A percentile compares a stretch with the other conserved stretches of the same genome.
phyloP scores from a whole-genome alignment of 1,139 yeast species.

The Petasospora fabianii region DNA sequence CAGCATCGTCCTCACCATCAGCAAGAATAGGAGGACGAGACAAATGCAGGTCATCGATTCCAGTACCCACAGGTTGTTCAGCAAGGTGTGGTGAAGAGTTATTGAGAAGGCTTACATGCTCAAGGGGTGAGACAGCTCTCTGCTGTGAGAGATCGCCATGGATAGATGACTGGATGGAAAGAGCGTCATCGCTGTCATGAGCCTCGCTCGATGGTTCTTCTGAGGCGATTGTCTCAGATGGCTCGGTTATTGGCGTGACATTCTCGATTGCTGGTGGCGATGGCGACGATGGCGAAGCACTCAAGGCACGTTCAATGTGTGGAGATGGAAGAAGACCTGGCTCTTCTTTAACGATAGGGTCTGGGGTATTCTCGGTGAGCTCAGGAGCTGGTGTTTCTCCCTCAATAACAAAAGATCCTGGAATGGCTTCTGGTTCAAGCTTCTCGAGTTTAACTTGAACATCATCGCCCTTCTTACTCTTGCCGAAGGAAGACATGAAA shows the following conservation, averaged over 20 bases:
- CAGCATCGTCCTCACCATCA: conserved; percentile 7
- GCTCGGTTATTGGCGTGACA: no score
- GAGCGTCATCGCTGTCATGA: conserved; percentile 2
- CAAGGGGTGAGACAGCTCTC: conserved; percentile 2
- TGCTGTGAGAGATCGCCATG: conserved; percentile 2
- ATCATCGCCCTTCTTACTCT: conserved; percentile 5
- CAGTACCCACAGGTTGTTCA: no score
- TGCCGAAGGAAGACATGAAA: conserved; percentile 15
- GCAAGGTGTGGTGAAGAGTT: conserved; percentile 10
- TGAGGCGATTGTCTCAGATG: no score
- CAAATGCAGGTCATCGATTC: conserved; percentile 5
- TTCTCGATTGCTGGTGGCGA: neutral
- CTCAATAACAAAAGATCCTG: neutral
- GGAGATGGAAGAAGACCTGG: neutral
- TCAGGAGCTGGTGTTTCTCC: neutral
- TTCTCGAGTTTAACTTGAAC: conserved; percentile 2
- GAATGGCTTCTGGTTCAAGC: neutral
- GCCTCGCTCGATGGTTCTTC: neutral
- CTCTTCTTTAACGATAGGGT: no score
- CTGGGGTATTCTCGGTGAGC: no score
- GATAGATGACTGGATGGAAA: conserved; percentile 8
- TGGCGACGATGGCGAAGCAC: neutral
- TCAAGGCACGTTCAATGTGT: neutral
- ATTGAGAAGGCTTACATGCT: conserved; percentile 7
- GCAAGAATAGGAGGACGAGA: conserved; percentile 12